Percentiles rank a stretch among this genome's conserved stretches.
phyloP scores from a whole-genome alignment of 441 rosid species.

The Adansonia madagascariensis region DNA sequence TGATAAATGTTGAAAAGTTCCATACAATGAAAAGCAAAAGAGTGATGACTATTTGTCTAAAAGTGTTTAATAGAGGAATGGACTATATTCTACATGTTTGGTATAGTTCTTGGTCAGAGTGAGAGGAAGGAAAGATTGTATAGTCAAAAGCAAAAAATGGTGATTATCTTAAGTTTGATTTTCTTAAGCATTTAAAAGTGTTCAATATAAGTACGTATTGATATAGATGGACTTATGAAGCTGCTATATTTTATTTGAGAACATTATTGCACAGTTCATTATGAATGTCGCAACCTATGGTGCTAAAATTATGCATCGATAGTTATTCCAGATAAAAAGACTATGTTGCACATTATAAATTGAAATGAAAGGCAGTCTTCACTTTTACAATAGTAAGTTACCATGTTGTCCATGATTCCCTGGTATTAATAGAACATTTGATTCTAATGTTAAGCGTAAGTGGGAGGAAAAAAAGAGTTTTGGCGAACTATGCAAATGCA shows the following conservation, averaged over 20 bases:
- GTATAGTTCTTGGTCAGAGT: neutral
- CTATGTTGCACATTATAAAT: neutral
- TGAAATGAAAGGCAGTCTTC: neutral
- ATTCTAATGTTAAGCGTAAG: slow-evolving; percentile 3
- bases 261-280: neutral
- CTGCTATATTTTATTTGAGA: slow-evolving; percentile 8
- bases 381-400: neutral
- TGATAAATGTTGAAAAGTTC: neutral
- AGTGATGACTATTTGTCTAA: neutral
- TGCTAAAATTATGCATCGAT: neutral
- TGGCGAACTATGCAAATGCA: neutral
- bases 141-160: neutral
- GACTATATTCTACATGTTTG: neutral
- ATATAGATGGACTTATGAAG: slow-evolving; percentile 9
- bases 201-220: neutral
- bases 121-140: neutral
- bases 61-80: neutral
- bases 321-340: neutral
- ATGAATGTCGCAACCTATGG: neutral
- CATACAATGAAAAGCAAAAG: neutral
- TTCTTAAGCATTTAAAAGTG: neutral
- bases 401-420: neutral
- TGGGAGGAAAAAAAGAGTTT: neutral
- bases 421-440: neutral
- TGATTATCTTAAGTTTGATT: neutral